Evolutionary conservation across 345 rosid genomes (phyloP), one percentile per base, ranked within the genome.

Genomic region (Conringia planisiliqua): DNA sequence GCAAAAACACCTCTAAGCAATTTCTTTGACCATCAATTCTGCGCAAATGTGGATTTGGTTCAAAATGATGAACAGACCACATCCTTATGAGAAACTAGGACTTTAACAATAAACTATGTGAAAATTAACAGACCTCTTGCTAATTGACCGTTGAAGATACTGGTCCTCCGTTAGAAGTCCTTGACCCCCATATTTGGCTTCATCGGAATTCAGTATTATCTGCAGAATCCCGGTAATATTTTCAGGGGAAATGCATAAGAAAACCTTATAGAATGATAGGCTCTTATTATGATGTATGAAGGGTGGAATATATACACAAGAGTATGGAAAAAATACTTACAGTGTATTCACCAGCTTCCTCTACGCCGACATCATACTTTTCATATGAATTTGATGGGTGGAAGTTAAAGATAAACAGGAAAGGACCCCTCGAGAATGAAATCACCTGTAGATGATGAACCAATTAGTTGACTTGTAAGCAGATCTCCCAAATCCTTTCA

Each of bases 261-360:
- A 68, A 40, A 26, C 50, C 39, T 47, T n/a, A 8, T 0, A 65
- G 68, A 50, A 62, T 30, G 24, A 56, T 20, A 35, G 18, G 44
- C 59, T 54, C 46, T 62, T 54, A 26, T 50, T 27, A 20, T 62
- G 40, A 52, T 18, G 6, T 29, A 16, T 61, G 36, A 39, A 61
- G 32, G n/a, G 12, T 60, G 14, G 8, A 5, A 60, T 35, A 50
- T 62, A 40, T 44, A 70, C 38, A 22, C 52, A 46, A 46, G 27
- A 60, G 48, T 40, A 51, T 11, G 42, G 30, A 32, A 70, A 58
- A 38, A 47, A 7, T 4, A 64, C 85, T 77, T 85, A 89, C 98
- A 40, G 84, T 93, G 78, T 91, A 94, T 73, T 94, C 97, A 72
- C 98, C 98, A 29, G 98, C 98, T 84, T 94, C 98, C 71, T 94